A percentile compares a stretch with the other conserved stretches of the same genome.
Conservation (phyloP, 2,329 filamentous ascomycete species). For the Nigrograna mackinnonii region DNA sequence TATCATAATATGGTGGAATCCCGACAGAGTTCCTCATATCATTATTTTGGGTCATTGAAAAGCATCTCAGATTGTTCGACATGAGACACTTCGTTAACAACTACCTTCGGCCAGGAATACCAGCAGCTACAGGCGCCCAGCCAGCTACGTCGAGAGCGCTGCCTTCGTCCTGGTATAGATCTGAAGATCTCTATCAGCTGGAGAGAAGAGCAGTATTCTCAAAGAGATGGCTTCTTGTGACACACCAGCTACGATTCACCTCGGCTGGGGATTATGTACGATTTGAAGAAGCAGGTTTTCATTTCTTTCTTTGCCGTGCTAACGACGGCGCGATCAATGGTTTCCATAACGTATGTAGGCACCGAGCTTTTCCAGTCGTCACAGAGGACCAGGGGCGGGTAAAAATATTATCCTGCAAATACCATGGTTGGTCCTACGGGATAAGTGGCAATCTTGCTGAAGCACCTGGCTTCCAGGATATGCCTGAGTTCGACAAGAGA, state of each 20-base stretch:
- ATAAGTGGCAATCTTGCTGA: slow-evolving; percentile 48
- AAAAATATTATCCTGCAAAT: slow-evolving; percentile 47
- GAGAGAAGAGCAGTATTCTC: slow-evolving; percentile 58
- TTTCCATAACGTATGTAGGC: slow-evolving; percentile 52
- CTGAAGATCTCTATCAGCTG: slow-evolving; percentile 49
- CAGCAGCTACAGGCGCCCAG: too few relatives aligned
- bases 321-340: slow-evolving; percentile 42
- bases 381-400: slow-evolving; percentile 41
- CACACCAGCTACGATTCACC: slow-evolving; percentile 54
- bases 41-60: too few relatives aligned
- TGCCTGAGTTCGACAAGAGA: slow-evolving; percentile 44
- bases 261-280: slow-evolving; percentile 61
- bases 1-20: too few relatives aligned
- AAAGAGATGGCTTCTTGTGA: slow-evolving; percentile 59
- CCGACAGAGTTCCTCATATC: too few relatives aligned
- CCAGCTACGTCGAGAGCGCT: too few relatives aligned
- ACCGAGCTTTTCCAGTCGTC: slow-evolving; percentile 49
- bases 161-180: slow-evolving; percentile 45
- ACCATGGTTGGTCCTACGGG: slow-evolving; percentile 53
- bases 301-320: slow-evolving; percentile 42
- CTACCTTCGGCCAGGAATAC: too few relatives aligned
- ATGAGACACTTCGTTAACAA: too few relatives aligned
- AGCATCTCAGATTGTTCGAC: too few relatives aligned
- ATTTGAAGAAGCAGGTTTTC: slow-evolving; percentile 49
- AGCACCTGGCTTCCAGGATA: slow-evolving; percentile 45